Evolutionary conservation across 176 grass and related monocot genomes (phyloP).

Genomic region (Carex kokanica): DNA sequence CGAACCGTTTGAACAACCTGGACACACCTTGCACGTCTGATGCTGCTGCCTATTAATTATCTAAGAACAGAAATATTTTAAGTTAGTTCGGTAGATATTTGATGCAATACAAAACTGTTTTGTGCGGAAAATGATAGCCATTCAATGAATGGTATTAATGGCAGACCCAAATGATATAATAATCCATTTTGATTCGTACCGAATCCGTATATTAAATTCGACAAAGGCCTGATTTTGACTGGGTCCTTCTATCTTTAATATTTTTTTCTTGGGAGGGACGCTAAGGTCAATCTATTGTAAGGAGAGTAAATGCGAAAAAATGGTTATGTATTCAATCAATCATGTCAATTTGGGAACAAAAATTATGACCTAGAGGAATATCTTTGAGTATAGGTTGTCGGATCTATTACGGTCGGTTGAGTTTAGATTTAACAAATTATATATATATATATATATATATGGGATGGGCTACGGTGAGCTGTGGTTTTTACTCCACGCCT

Average conservation of each 20-base stretch:
- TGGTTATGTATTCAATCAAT: not conserved
- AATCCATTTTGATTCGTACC: not conserved
- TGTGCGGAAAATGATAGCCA: not conserved
- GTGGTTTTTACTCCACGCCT: no score
- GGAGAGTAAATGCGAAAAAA: not conserved
- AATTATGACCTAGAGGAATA: not conserved
- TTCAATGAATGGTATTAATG: not conserved
- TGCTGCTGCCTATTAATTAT: no score
- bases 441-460: no score
- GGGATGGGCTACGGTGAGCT: no score
- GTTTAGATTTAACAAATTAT: no score
- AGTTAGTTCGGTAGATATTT: no score
- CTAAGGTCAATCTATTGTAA: not conserved
- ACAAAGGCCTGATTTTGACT: not conserved
- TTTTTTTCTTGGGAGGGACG: not conserved
- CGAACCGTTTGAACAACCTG: no score
- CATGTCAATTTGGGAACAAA: slow-evolving; percentile 3
- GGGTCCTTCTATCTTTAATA: not conserved
- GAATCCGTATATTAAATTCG: not conserved
- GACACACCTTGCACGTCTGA: no score
- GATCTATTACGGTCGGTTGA: not conserved
- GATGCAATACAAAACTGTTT: not conserved
- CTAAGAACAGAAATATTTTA: no score
- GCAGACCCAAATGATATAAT: not conserved
- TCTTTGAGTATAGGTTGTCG: not conserved